phyloP scores from a whole-genome alignment of 306 rosid species.

The Acacia crassicarpa region DNA sequence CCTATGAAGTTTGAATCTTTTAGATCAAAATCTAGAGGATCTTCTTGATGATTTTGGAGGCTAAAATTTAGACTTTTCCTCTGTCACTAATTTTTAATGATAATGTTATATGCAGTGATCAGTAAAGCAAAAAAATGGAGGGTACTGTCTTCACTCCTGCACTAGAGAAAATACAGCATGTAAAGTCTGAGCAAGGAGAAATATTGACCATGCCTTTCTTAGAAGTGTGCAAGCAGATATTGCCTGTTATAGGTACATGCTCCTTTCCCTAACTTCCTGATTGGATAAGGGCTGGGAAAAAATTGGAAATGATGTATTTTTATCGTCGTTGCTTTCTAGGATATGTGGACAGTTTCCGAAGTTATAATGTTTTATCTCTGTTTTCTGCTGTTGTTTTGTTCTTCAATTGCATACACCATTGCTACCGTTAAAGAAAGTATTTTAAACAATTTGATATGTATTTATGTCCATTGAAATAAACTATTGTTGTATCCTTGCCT shows the following conservation, averaged over 20 bases:
- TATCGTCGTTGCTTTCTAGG: neutral
- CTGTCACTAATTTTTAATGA: slow-evolving; percentile 17
- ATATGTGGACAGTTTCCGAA: neutral
- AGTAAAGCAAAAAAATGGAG: slow-evolving; percentile 59
- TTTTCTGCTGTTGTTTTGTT: slow-evolving; percentile 2
- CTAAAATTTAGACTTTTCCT: slow-evolving; percentile 16
- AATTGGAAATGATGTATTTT: neutral
- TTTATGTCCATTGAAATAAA: neutral
- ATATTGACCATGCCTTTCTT: slow-evolving; percentile 76
- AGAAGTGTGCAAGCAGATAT: slow-evolving; percentile 87
- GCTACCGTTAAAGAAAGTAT: slow-evolving; percentile 11
- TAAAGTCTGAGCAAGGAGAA: slow-evolving; percentile 77
- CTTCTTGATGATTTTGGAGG: neutral
- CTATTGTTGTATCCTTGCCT: neutral
- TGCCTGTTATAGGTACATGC: slow-evolving; percentile 81
- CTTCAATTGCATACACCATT: neutral
- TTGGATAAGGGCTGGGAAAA: neutral
- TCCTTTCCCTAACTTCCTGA: slow-evolving; percentile 23
- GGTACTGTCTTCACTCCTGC: slow-evolving; percentile 79
- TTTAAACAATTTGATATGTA: neutral
- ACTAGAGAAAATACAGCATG: slow-evolving; percentile 70
- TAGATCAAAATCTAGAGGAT: neutral
- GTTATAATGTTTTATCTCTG: neutral
- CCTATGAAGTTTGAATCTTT: neutral
- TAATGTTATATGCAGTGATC: slow-evolving; percentile 44